Evolutionary conservation across 805 yeast genomes (phyloP).

Genomic region (Alloascoidea hylecoeti): DNA sequence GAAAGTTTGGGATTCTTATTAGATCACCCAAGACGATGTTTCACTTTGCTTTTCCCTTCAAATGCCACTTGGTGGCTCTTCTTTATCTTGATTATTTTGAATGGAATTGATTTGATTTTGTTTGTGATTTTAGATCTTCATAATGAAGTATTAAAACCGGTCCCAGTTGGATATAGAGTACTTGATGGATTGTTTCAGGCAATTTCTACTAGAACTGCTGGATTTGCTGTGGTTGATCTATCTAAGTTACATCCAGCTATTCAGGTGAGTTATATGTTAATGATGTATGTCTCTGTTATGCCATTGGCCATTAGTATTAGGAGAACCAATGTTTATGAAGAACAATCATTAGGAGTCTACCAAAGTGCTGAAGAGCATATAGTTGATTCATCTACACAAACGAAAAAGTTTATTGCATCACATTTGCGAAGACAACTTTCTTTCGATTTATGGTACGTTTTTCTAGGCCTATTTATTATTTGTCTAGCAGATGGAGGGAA

Average conservation of each 20-base stretch:
- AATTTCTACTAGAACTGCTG: constrained; percentile 75
- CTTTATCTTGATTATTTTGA: constrained; percentile 45
- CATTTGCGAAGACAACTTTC: constrained; percentile 72
- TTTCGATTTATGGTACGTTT: constrained; percentile 73
- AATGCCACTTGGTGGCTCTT: constrained; percentile 81
- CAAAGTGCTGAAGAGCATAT: constrained; percentile 14
- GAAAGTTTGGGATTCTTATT: constrained; percentile 61
- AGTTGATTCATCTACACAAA: constrained; percentile 8
- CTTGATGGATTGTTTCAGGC: constrained; percentile 68
- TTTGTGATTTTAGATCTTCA: constrained; percentile 55
- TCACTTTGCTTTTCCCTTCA: constrained; percentile 65
- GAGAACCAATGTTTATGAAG: constrained; percentile 80
- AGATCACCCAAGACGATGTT: constrained; percentile 80
- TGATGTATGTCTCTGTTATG: constrained; percentile 83
- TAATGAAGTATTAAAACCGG: constrained; percentile 17
- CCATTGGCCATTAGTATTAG: constrained; percentile 79
- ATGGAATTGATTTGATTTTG: constrained; percentile 52
- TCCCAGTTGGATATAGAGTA: constrained; percentile 43
- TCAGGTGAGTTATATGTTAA: constrained; percentile 71
- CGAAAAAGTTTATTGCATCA: constrained; percentile 41
- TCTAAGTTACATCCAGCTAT: constrained; percentile 59
- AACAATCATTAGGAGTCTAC: constrained; percentile 69
- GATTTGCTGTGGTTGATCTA: constrained; percentile 50
- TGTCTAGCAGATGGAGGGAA: constrained; percentile 61
- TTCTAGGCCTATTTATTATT: constrained; percentile 59